Evolutionary conservation across 2,329 filamentous ascomycete genomes (phyloP).

Genomic region (Talaromyces piceae): DNA sequence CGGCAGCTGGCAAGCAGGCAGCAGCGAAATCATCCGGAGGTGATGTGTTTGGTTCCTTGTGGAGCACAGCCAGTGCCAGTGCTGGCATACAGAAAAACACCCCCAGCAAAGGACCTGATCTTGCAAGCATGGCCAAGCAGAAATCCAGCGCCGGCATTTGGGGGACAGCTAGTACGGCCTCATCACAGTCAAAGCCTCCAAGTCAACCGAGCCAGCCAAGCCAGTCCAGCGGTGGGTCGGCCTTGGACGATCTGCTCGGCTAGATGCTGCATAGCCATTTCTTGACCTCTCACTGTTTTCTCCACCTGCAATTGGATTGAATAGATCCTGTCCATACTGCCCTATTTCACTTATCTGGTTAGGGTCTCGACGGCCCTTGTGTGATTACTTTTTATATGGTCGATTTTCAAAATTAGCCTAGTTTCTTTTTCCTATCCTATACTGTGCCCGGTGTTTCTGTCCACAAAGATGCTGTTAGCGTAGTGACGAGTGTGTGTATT

Average conservation of each 20-base stretch:
- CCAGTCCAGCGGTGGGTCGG: not conserved
- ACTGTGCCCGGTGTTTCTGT: no score
- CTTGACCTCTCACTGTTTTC: conserved; percentile 20
- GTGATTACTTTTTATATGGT: not conserved
- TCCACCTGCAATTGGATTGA: conserved; percentile 20
- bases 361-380: not conserved
- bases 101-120: conserved; percentile 62
- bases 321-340: not conserved
- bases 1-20: conserved; percentile 40
- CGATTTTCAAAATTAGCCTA: not conserved
- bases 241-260: conserved; percentile 1
- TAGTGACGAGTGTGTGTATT: no score
- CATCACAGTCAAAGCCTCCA: not conserved
- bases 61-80: conserved; percentile 62
- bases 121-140: conserved; percentile 95
- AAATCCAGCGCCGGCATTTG: conserved; percentile 93
- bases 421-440: not conserved
- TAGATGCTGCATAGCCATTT: conserved; percentile 19
- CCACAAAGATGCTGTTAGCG: no score
- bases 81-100: conserved; percentile 66
- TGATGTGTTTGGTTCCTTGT: conserved; percentile 85
- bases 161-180: conserved; percentile 59
- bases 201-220: no score
- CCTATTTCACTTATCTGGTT: not conserved
- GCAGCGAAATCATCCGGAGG: conserved; percentile 50